Evolutionary conservation across 441 rosid species (phyloP).

Genomic region (Gossypium aridum): DNA sequence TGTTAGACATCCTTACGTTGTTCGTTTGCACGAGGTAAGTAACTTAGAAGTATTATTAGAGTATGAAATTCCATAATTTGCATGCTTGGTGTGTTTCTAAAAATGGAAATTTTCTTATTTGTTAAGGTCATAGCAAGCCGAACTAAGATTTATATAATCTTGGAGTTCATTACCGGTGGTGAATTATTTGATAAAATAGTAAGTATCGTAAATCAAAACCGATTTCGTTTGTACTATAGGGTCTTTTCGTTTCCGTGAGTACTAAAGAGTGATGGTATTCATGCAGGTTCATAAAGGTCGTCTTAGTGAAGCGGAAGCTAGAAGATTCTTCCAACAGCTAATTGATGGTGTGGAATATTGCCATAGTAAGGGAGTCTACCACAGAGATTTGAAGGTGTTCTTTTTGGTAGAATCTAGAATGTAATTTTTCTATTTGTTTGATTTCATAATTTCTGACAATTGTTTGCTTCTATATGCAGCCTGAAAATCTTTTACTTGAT

Average conservation of each 20-base stretch:
- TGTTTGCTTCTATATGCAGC: conserved; percentile 40
- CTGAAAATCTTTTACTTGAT: conserved; percentile 92
- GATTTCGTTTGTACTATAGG: not conserved
- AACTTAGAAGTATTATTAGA: not conserved
- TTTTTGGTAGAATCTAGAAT: not conserved
- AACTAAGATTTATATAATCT: conserved; percentile 81
- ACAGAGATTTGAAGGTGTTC: conserved; percentile 86
- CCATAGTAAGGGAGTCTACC: conserved; percentile 88
- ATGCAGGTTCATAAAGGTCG: conserved; percentile 79
- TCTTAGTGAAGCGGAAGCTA: conserved; percentile 85
- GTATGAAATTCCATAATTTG: not conserved
- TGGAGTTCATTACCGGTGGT: conserved; percentile 97
- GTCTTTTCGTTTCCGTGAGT: not conserved
- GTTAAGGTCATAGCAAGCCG: conserved; percentile 85
- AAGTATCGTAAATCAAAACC: conserved; percentile 31
- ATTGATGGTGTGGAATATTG: conserved; percentile 97
- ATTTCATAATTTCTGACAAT: conserved; percentile 15
- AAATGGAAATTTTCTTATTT: not conserved
- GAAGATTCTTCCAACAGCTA: conserved; percentile 87
- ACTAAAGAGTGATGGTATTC: not conserved
- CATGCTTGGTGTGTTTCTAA: conserved; percentile 6
- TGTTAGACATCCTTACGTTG: conserved; percentile 91
- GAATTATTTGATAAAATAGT: conserved; percentile 97
- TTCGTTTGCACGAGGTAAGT: conserved; percentile 78
- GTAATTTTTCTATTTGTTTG: conserved; percentile 2